These are phyloP conservation scores for Pythium utonaiense DNA, from an alignment of 352 stramenopile genomes.

Conservation along the genomic window DNA sequence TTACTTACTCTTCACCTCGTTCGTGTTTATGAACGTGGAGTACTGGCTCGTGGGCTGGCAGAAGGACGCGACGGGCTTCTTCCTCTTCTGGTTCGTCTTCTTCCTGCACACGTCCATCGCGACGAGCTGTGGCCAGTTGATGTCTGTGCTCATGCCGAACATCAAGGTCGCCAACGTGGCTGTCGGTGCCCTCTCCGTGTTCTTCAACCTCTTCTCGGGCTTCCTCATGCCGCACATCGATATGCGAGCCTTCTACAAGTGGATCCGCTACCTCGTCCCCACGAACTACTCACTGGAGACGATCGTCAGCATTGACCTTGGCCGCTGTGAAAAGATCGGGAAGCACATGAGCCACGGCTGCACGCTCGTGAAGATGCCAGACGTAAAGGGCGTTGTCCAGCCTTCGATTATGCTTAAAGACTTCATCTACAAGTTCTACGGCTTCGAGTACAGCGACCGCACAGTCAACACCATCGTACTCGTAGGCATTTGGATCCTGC, in stretches of 20 bases:
- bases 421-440: constrained; percentile 23
- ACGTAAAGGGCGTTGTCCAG: background rate
- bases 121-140: constrained; percentile 39
- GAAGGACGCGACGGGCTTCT: constrained; percentile 26
- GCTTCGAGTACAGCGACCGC: constrained; percentile 26
- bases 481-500: constrained; percentile 23
- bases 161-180: constrained; percentile 51
- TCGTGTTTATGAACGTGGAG: constrained; percentile 38
- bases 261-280: constrained; percentile 35
- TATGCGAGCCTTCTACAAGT: constrained; percentile 40
- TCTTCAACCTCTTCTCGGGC: constrained; percentile 50
- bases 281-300: constrained; percentile 37
- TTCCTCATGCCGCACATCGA: constrained; percentile 33
- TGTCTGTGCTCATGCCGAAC: constrained; percentile 46
- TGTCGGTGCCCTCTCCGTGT: constrained; percentile 36
- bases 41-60: constrained; percentile 49
- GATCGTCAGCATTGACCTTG: constrained; percentile 26
- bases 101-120: constrained; percentile 39
- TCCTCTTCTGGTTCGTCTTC: constrained; percentile 42
- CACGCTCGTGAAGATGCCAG: constrained; percentile 5
- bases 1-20: constrained; percentile 27
- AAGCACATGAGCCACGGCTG: constrained; percentile 12
- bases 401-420: constrained; percentile 4
- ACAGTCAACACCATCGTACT: constrained; percentile 29
- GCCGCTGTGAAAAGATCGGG: constrained; percentile 17